A percentile compares a stretch with the other conserved stretches of the same genome.
These are phyloP conservation scores for Myriosclerotinia curreyana DNA, from an alignment of 2,329 filamentous ascomycete genomes.

Conservation along the genomic window DNA sequence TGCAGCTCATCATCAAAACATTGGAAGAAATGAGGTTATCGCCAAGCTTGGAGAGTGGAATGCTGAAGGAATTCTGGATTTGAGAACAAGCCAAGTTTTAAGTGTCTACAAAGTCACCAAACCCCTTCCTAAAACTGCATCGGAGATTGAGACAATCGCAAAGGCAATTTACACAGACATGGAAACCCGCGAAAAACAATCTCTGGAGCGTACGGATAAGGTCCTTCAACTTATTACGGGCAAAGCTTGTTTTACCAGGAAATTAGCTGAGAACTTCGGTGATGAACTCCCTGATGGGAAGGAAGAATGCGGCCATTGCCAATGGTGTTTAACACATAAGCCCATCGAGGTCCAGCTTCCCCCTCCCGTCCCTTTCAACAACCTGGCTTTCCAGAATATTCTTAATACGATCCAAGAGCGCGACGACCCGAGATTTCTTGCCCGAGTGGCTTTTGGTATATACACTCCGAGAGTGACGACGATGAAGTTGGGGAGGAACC, in stretches of 20 bases:
- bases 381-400: conserved; percentile 43
- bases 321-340: conserved; percentile 45
- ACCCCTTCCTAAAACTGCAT: conserved; percentile 44
- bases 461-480: conserved; percentile 52
- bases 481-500: conserved; percentile 47
- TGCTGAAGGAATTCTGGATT: conserved; percentile 48
- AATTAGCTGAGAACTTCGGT: conserved; percentile 56
- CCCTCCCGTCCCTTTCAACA: conserved; percentile 43
- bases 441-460: conserved; percentile 61
- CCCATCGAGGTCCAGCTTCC: conserved; percentile 43
- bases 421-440: conserved; percentile 58
- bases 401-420: conserved; percentile 46
- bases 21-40: conserved; percentile 50
- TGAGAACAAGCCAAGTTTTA: conserved; percentile 51
- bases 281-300: conserved; percentile 48
- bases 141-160: conserved; percentile 47
- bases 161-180: conserved; percentile 51
- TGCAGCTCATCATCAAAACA: conserved; percentile 36
- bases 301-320: conserved; percentile 54
- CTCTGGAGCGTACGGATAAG: conserved; percentile 49
- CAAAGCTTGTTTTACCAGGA: conserved; percentile 49
- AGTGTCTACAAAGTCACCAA: conserved; percentile 53
- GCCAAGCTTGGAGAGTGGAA: conserved; percentile 54
- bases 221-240: conserved; percentile 54
- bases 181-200: conserved; percentile 51